Conservation (phyloP, 2,329 filamentous ascomycete genomes). For the Colletotrichum nymphaeae region DNA sequence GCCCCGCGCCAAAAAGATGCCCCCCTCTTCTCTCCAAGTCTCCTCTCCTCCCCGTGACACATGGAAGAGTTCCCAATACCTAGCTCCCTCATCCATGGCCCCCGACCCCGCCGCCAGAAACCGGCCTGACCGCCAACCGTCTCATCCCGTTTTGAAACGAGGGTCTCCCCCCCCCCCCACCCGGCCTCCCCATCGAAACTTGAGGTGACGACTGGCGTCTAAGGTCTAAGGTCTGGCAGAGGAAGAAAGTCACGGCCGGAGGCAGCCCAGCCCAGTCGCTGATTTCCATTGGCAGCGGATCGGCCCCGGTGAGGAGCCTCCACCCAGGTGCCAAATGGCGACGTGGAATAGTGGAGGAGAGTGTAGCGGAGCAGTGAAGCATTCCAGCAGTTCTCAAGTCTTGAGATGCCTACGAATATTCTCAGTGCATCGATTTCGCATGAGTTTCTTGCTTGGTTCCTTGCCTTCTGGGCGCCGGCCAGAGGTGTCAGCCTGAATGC, state of each 20-base stretch:
- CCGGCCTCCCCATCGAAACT: slow-evolving; percentile 17
- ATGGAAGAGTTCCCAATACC: background rate
- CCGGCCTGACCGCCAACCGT: slow-evolving; percentile 33
- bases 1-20: background rate
- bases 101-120: background rate
- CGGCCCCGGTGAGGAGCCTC: slow-evolving; percentile 20
- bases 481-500: background rate
- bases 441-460: background rate
- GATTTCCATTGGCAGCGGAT: slow-evolving; percentile 26
- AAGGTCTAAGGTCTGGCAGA: too few species aligned
- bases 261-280: slow-evolving; percentile 8
- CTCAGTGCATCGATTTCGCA: background rate
- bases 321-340: background rate
- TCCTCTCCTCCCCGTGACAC: background rate
- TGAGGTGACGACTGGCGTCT: background rate
- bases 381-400: background rate
- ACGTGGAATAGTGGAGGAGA: background rate
- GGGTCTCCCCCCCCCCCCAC: background rate
- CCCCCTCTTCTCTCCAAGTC: background rate
- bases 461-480: background rate
- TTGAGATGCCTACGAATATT: background rate
- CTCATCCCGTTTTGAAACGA: slow-evolving; percentile 34
- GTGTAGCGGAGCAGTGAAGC: background rate
- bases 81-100: too few species aligned
- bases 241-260: background rate